These are phyloP conservation scores for Ciborinia camelliae DNA, from an alignment of 2,329 filamentous ascomycete species.

Conservation along the genomic window DNA sequence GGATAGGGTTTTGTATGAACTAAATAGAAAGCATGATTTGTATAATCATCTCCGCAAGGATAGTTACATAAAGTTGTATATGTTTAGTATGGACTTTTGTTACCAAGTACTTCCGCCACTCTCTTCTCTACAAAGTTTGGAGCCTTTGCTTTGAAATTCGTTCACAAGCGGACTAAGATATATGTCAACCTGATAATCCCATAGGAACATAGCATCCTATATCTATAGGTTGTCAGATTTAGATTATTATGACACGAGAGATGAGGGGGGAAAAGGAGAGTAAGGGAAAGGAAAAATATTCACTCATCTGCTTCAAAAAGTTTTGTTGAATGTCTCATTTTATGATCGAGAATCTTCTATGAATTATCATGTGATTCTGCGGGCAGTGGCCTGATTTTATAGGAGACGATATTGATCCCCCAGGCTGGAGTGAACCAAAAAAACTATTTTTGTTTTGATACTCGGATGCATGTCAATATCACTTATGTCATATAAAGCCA, in stretches of 20 bases:
- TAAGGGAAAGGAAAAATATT: too few relatives aligned
- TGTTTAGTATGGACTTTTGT: too few relatives aligned
- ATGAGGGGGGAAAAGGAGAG: too few relatives aligned
- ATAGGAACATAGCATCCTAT: neutral
- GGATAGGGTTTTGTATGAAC: neutral
- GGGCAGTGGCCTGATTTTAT: too few relatives aligned
- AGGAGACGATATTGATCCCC: too few relatives aligned
- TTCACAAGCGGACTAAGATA: neutral
- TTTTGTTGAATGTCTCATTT: too few relatives aligned
- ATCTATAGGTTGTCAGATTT: too few relatives aligned
- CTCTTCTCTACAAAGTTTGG: constrained; percentile 6
- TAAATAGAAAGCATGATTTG: neutral
- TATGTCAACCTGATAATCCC: neutral
- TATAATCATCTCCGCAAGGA: neutral
- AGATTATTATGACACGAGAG: too few relatives aligned
- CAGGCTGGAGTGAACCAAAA: neutral
- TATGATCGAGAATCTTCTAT: too few relatives aligned
- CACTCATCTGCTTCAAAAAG: too few relatives aligned
- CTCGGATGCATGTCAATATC: neutral
- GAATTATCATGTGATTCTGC: too few relatives aligned
- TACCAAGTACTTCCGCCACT: neutral
- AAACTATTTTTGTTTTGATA: neutral
- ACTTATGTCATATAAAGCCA: neutral
- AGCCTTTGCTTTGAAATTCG: neutral
- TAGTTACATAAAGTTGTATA: too few relatives aligned